Base-by-base conservation (phyloP, 108 stramenopile species). In the Nannochloropsis granulata region DNA sequence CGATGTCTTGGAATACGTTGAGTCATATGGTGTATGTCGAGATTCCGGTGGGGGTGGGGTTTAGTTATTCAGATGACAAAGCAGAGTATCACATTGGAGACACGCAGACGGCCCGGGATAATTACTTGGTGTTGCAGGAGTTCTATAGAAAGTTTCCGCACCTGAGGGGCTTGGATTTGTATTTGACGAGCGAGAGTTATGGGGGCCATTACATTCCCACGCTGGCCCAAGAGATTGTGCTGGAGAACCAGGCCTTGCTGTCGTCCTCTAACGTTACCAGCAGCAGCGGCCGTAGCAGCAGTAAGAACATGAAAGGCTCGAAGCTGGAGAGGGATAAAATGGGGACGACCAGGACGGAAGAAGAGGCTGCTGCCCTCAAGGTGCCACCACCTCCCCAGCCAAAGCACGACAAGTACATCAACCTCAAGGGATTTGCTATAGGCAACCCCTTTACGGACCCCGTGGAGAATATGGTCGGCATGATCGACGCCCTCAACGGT, bases 391-490 rank as follows among this genome's bases (percentile, higher is more conserved):
- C n/a, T n/a, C 45, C 45, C 16, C 45, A 46, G 16, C 14, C n/a
- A 16, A n/a, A n/a, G 21, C 56, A n/a, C 56, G 79, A 24, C 24
- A 23, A 80, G 23, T 23, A 25, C 24, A 79, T 89, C 43, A 86
- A 86, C 82, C 83, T 89, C 79, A 83, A 83, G 79, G 88, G 88
- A 24, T 16, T 91, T 25, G 84, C 90, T 12, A 89, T 91, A 21
- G 90, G 90, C 43, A 91, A 91, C 83, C 90, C 90, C 23, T 91
- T 88, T 89, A 91, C 90, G 78, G 88, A 91, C 24, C 45, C 81
- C 26, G 26, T 43, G 24, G 85, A 84, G 43, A 89, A 89, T 56
- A 44, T 86, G 87, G 85, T 88, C 16, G 56, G 81, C 81, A 80
- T 25, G 44, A 42, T 71, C 82, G 44, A 45, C 5, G 24, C 56